Base-by-base conservation (phyloP, 2,329 filamentous ascomycete species). In the Phoma herbarum region DNA sequence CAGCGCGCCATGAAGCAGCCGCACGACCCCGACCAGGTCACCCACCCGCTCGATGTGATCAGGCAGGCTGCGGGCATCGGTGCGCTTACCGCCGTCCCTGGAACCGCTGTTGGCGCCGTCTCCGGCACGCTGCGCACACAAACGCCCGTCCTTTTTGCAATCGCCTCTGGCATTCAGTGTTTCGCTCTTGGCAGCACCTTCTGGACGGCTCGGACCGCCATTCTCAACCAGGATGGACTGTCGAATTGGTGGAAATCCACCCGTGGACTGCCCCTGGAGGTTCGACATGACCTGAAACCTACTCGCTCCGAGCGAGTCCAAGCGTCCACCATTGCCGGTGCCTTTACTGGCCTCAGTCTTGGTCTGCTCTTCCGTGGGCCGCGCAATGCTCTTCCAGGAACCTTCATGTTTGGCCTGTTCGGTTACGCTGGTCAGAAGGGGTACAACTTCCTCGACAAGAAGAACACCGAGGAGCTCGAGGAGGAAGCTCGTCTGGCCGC, bases 151-250 rank as follows among this genome's bases (percentile, higher is more conserved):
- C 77, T 94, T 7, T 94, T 92, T 78, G 89, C 91, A 0, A 67
- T 89, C 12, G 84, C 88, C 35, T 88, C 89, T 22, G 90, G 91
- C 18, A 81, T 91, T 39, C 92, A 96, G 78, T 97, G 91, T 86
- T 92, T 92, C 76, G 84, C 86, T 41, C 83, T 96, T 37, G 92
- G 92, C 33, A 86, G 85, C 45, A 90, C 86, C 16, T 97, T 89
- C 74, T 94, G 88, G 83, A 88, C 90, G 88, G 81, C 69, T 25
- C 76, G 81, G 11, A 69, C 72, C n/a, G 64, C 73, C 11, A 66
- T 82, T 22, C 74, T 83, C 23, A 68, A 75, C 46, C 63, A 61
- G 6, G 59, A 62, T 18, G 72, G 74, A 7, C 64, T 78, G 2
- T 25, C 47, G 2, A 76, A 75, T 58, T 72, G 71, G 71, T 73